A percentile compares a stretch with the other conserved stretches of the same genome.
Evolutionary conservation across 2,329 filamentous ascomycete genomes (phyloP).

Genomic region (Capronia americana): DNA sequence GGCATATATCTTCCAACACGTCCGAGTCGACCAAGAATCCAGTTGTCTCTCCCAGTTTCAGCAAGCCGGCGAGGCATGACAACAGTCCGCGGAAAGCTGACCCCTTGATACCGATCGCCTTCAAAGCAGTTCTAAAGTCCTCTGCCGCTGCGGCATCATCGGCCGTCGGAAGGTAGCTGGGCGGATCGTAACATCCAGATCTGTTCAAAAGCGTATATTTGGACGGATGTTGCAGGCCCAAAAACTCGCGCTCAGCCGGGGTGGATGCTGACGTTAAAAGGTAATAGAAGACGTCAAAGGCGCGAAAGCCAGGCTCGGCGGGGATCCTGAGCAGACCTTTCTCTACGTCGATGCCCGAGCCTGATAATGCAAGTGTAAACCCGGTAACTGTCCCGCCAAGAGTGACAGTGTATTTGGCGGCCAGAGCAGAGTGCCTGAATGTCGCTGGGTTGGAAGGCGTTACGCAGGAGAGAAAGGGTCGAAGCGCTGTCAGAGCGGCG

Average conservation of each 20-base stretch:
- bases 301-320: conserved; percentile 78
- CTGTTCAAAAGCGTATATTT: conserved; percentile 79
- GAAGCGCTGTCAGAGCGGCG: conserved; percentile 78
- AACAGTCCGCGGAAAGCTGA: conserved; percentile 80
- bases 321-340: conserved; percentile 83
- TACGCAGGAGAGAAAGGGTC: conserved; percentile 84
- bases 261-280: conserved; percentile 90
- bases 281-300: conserved; percentile 98
- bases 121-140: conserved; percentile 85
- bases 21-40: conserved; percentile 86
- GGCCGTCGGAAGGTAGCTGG: conserved; percentile 86
- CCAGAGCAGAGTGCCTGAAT: conserved; percentile 78
- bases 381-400: conserved; percentile 79
- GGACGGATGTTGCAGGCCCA: conserved; percentile 78
- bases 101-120: conserved; percentile 93
- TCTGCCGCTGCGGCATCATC: conserved; percentile 93
- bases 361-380: conserved; percentile 78
- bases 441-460: conserved; percentile 89
- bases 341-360: conserved; percentile 83
- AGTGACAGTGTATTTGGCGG: conserved; percentile 80
- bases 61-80: conserved; percentile 79
- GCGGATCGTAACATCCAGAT: conserved; percentile 84
- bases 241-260: conserved; percentile 83
- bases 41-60: conserved; percentile 90
- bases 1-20: conserved; percentile 80